A percentile compares a stretch with the other conserved stretches of the same genome.
phyloP scores from a whole-genome alignment of 2,329 filamentous ascomycete genomes.

The Arthroderma sp. region DNA sequence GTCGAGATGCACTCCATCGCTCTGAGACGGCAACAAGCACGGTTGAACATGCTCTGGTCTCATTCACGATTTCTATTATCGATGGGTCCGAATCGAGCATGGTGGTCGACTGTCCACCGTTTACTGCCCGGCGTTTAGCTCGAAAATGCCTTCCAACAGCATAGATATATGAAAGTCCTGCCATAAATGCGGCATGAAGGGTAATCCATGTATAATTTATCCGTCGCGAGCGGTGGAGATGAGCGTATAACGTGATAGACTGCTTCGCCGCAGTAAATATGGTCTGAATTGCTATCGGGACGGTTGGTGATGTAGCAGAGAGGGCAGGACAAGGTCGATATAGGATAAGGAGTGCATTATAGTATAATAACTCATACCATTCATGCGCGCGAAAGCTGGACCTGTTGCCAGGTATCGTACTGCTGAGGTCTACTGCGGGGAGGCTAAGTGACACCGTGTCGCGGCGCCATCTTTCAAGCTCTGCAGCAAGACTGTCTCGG shows the following conservation, averaged over 20 bases:
- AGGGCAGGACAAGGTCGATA: conserved; percentile 29
- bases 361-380: conserved; percentile 33
- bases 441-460: conserved; percentile 7
- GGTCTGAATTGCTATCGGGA: conserved; percentile 19
- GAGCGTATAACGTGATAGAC: conserved; percentile 32
- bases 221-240: conserved; percentile 31
- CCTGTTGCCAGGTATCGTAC: conserved; percentile 13
- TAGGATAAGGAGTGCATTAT: conserved; percentile 32
- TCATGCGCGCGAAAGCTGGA: conserved; percentile 31
- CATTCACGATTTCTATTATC: conserved; percentile 33
- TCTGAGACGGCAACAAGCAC: conserved; percentile 34
- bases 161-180: conserved; percentile 34
- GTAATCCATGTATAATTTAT: conserved; percentile 39
- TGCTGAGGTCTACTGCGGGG: conserved; percentile 8
- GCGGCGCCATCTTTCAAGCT: conserved; percentile 16
- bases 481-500: conserved; percentile 6
- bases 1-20: conserved; percentile 28
- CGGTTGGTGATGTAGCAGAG: conserved; percentile 16
- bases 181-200: conserved; percentile 37
- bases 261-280: conserved; percentile 29
- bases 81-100: conserved; percentile 22
- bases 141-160: conserved; percentile 30
- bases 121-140: conserved; percentile 12
- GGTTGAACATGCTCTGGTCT: conserved; percentile 32
- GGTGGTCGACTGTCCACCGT: conserved; percentile 4